Conservation (phyloP, 768 basidiomycete genomes). For the Tylopilus felleus region DNA sequence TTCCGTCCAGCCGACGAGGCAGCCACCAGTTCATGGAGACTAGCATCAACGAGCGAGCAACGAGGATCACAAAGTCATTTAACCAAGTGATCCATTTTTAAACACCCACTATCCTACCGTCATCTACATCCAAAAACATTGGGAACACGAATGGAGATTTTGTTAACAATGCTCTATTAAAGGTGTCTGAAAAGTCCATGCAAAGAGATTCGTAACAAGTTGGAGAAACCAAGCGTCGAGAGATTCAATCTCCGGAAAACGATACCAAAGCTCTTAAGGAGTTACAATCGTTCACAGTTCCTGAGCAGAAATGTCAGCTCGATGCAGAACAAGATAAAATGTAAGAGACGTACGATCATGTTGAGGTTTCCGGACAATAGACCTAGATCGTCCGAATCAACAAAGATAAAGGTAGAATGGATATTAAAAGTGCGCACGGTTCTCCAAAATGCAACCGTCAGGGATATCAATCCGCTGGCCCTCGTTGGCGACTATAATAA, state of each 20-base stretch:
- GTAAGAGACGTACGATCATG: constrained; percentile 52
- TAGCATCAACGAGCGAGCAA: too few relatives aligned
- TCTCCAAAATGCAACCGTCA: constrained; percentile 69
- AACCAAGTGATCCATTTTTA: background rate
- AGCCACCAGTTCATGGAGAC: too few relatives aligned
- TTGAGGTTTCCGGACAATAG: constrained; percentile 73
- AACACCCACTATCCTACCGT: constrained; percentile 2
- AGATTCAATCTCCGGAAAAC: constrained; percentile 3
- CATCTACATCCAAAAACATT: background rate
- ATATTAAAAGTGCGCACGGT: constrained; percentile 40
- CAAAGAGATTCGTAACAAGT: constrained; percentile 1
- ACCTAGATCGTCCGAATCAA: constrained; percentile 34
- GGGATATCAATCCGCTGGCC: constrained; percentile 73
- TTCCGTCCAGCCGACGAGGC: too few relatives aligned
- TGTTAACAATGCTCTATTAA: constrained; percentile 14
- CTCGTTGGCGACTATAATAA: constrained; percentile 76
- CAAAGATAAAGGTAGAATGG: constrained; percentile 2
- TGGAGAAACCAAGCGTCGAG: constrained; percentile 6
- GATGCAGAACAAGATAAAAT: background rate
- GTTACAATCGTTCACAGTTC: constrained; percentile 27
- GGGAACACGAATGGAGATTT: background rate
- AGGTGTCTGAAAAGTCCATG: constrained; percentile 17
- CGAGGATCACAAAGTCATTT: too few relatives aligned
- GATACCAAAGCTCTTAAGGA: background rate
- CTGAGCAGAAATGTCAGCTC: constrained; percentile 15